Evolutionary conservation across 805 yeast genomes (phyloP).

Genomic region (Wickerhamiella bombiphila): DNA sequence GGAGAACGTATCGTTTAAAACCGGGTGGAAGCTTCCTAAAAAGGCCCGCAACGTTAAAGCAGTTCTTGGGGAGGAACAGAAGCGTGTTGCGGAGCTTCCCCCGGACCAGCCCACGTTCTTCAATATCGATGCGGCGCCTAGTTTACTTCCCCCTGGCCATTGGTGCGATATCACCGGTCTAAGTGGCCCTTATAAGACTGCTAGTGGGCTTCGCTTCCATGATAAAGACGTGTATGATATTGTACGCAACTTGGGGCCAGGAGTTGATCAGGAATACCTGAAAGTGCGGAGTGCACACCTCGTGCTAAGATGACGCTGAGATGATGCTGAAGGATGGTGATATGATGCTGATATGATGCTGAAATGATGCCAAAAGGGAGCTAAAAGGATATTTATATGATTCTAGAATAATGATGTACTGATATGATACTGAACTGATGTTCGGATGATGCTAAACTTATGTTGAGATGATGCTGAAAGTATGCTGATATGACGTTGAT

Average conservation of each 20-base stretch:
- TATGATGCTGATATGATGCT: too few species aligned
- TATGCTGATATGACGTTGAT: too few species aligned
- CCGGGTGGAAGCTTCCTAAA: constrained; percentile 37
- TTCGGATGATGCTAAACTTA: too few species aligned
- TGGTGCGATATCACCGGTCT: constrained; percentile 93
- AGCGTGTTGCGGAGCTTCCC: constrained; percentile 36
- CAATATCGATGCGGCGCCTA: constrained; percentile 73
- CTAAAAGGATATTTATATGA: not conserved
- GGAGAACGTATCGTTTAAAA: constrained; percentile 38
- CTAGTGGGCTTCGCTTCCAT: constrained; percentile 61
- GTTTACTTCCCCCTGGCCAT: constrained; percentile 60
- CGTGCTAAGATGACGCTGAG: constrained; percentile 39
- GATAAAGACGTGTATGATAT: constrained; percentile 75
- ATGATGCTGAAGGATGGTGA: not conserved
- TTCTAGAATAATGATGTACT: too few species aligned
- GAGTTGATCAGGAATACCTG: constrained; percentile 85
- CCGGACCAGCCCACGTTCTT: constrained; percentile 44
- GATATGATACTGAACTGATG: too few species aligned
- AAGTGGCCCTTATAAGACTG: constrained; percentile 59
- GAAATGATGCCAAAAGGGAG: not conserved
- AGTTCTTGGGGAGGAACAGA: constrained; percentile 61
- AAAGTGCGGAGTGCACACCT: constrained; percentile 81
- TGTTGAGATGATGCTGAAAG: too few species aligned
- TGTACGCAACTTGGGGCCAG: constrained; percentile 63
- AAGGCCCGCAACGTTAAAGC: constrained; percentile 66